These are phyloP conservation scores for Magnaporthiopsis rhizophila DNA, from an alignment of 2,329 filamentous ascomycete species.

Conservation along the genomic window DNA sequence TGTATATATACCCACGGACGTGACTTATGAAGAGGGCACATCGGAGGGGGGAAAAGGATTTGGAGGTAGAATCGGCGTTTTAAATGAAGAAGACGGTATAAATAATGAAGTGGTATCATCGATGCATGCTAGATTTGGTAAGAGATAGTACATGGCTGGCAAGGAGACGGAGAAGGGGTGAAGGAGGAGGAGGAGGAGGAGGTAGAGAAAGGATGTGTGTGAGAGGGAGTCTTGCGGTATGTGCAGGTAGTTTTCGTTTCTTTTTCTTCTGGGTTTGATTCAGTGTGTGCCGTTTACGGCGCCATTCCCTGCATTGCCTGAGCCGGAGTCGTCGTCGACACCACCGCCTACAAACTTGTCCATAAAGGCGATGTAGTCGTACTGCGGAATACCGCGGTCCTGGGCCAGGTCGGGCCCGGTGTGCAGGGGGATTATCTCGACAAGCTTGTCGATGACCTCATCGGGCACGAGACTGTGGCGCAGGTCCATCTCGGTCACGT, in stretches of 20 bases:
- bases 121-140: neutral
- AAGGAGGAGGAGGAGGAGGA: neutral
- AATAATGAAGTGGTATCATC: neutral
- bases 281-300: neutral
- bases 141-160: neutral
- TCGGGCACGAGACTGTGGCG: slow-evolving; percentile 92
- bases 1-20: neutral
- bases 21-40: too few species aligned
- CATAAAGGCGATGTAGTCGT: slow-evolving; percentile 97
- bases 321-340: slow-evolving; percentile 9
- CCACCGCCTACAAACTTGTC: slow-evolving; percentile 62
- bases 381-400: slow-evolving; percentile 79
- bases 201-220: too few species aligned
- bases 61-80: neutral
- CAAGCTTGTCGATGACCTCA: slow-evolving; percentile 88
- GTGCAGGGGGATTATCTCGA: slow-evolving; percentile 79
- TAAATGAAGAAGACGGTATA: neutral
- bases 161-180: neutral
- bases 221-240: neutral
- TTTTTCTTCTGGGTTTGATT: neutral
- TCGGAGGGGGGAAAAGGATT: neutral
- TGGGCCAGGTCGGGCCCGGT: slow-evolving; percentile 75
- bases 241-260: neutral
- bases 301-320: neutral
- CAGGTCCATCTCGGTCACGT: slow-evolving; percentile 95